Conservation (phyloP, 805 yeast genomes). For the Sungouiella blattae region DNA sequence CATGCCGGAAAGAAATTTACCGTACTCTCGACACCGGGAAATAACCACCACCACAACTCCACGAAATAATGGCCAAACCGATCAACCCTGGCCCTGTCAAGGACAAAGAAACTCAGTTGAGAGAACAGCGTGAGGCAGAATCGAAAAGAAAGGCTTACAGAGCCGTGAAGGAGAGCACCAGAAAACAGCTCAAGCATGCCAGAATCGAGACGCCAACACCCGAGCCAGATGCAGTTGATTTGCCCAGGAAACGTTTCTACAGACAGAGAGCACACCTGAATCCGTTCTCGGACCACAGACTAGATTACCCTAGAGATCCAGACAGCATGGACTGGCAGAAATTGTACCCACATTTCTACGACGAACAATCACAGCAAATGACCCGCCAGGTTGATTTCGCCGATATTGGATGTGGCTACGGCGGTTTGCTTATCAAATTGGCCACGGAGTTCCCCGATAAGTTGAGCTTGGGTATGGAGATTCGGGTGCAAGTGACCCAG, state of each 20-base stretch:
- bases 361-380: slow-evolving; percentile 40
- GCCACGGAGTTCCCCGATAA: slow-evolving; percentile 73
- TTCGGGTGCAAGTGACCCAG: slow-evolving; percentile 94
- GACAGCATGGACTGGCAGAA: slow-evolving; percentile 82
- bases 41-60: not conserved
- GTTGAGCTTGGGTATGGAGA: slow-evolving; percentile 91
- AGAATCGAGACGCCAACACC: slow-evolving; percentile 36
- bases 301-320: slow-evolving; percentile 84
- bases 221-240: slow-evolving; percentile 34
- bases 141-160: slow-evolving; percentile 48
- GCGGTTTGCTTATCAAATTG: slow-evolving; percentile 80
- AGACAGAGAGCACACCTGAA: slow-evolving; percentile 97
- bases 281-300: slow-evolving; percentile 91
- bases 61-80: slow-evolving; percentile 11
- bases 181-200: slow-evolving; percentile 45
- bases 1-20: slow-evolving; percentile 5
- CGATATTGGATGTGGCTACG: slow-evolving; percentile 97
- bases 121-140: slow-evolving; percentile 17
- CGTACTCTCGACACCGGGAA: no score
- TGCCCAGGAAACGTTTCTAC: slow-evolving; percentile 84
- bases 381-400: slow-evolving; percentile 74
- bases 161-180: slow-evolving; percentile 41
- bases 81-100: slow-evolving; percentile 6
- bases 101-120: slow-evolving; percentile 16
- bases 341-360: slow-evolving; percentile 62